Evolutionary conservation across 345 rosid species (phyloP).

Genomic region (Populus ilicifolia): DNA sequence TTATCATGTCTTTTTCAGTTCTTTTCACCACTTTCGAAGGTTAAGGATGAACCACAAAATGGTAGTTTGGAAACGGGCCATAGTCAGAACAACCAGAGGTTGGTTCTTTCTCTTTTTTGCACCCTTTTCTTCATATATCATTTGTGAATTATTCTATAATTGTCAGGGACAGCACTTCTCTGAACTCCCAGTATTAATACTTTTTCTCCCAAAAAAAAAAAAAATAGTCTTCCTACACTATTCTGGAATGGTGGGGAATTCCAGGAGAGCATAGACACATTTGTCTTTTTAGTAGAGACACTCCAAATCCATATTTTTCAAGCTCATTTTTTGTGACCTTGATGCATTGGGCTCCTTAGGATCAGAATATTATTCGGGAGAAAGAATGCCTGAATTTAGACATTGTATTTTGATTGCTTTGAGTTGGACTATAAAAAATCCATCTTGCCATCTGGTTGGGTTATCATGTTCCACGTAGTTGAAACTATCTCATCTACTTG

Average conservation of each 20-base stretch:
- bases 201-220: background rate
- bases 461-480: background rate
- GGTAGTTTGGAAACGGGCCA: conserved; percentile 49
- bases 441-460: background rate
- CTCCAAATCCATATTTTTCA: background rate
- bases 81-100: conserved; percentile 53
- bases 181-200: background rate
- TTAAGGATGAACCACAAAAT: conserved; percentile 64
- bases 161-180: background rate
- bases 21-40: conserved; percentile 86
- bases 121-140: background rate
- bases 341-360: background rate
- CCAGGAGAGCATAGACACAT: background rate
- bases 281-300: background rate
- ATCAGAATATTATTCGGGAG: background rate
- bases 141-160: background rate
- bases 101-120: background rate
- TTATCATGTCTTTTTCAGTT: conserved; percentile 39
- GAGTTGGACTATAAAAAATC: background rate
- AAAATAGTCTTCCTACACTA: background rate
- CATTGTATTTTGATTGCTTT: background rate
- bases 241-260: background rate
- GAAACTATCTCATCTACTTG: background rate
- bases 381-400: background rate
- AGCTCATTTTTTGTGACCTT: background rate